These are phyloP conservation scores for Monilinia laxa DNA, from an alignment of 2,329 filamentous ascomycete species.

Conservation along the genomic window DNA sequence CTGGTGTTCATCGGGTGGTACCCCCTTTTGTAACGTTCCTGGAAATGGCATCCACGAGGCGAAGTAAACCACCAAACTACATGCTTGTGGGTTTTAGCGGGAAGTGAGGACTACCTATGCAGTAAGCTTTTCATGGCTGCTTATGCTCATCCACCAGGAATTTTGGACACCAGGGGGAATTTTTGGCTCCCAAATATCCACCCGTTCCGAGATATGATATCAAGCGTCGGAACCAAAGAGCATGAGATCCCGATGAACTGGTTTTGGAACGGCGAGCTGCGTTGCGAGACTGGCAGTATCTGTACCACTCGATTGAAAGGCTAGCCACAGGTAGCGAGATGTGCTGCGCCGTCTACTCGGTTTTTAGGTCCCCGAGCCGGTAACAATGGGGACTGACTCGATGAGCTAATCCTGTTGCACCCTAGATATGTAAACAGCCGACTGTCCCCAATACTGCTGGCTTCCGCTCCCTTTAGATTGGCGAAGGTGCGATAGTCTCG, in stretches of 20 bases:
- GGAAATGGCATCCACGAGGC: constrained; percentile 15
- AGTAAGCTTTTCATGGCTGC: constrained; percentile 1
- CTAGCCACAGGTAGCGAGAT: constrained; percentile 21
- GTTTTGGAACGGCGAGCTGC: constrained; percentile 24
- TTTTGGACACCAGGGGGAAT: constrained; percentile 1
- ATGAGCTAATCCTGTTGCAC: constrained; percentile 21
- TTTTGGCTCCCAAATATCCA: not conserved
- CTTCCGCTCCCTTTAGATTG: constrained; percentile 24
- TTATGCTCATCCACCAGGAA: not conserved
- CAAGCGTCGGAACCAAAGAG: constrained; percentile 6
- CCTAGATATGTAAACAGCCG: constrained; percentile 23
- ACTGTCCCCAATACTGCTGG: constrained; percentile 23
- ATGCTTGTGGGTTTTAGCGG: not conserved
- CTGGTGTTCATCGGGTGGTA: not conserved
- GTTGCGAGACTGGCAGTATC: constrained; percentile 20
- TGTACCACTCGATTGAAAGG: constrained; percentile 18
- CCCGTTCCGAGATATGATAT: constrained; percentile 16
- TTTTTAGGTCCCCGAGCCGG: constrained; percentile 24
- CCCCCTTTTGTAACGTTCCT: constrained; percentile 9
- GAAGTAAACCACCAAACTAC: constrained; percentile 7
- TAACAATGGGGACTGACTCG: constrained; percentile 24
- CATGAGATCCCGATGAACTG: constrained; percentile 23
- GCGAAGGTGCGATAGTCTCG: constrained; percentile 23
- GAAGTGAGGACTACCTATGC: not conserved
- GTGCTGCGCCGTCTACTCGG: constrained; percentile 26